phyloP scores from a whole-genome alignment of 352 stramenopile species.

The Thalassiosira sp. region DNA sequence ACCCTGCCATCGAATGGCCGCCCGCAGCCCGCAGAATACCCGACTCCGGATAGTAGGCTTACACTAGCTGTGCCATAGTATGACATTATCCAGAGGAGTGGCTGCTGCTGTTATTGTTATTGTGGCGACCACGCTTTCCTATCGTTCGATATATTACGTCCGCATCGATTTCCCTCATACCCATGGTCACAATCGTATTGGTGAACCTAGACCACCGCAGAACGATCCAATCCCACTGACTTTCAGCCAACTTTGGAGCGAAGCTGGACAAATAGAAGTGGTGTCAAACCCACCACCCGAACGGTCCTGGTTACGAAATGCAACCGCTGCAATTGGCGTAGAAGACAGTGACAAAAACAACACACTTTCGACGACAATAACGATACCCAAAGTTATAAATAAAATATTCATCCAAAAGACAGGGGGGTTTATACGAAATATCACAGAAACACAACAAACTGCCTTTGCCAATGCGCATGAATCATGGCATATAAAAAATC shows the following conservation, averaged over 20 bases:
- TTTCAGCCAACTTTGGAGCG: not conserved
- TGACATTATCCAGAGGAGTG: too few relatives aligned
- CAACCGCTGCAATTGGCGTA: not conserved
- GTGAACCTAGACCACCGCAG: not conserved
- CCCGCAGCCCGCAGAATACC: too few relatives aligned
- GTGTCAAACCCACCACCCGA: not conserved
- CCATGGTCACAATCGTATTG: too few relatives aligned
- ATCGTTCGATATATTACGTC: too few relatives aligned
- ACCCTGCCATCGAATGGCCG: too few relatives aligned
- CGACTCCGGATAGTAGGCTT: too few relatives aligned
- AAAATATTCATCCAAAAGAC: not conserved
- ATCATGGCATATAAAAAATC: conserved; percentile 35
- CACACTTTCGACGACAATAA: not conserved
- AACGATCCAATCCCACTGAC: not conserved
- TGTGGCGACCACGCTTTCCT: too few relatives aligned
- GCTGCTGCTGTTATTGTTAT: too few relatives aligned
- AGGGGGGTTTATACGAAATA: not conserved
- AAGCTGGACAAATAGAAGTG: not conserved
- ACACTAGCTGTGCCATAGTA: too few relatives aligned
- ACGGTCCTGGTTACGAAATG: not conserved
- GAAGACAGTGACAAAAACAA: not conserved
- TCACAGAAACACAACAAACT: not conserved
- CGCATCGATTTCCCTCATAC: too few relatives aligned
- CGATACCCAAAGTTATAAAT: not conserved
- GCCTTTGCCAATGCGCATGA: conserved; percentile 6